Base-by-base conservation (phyloP, 345 rosid genomes). In the Populus deltoides region DNA sequence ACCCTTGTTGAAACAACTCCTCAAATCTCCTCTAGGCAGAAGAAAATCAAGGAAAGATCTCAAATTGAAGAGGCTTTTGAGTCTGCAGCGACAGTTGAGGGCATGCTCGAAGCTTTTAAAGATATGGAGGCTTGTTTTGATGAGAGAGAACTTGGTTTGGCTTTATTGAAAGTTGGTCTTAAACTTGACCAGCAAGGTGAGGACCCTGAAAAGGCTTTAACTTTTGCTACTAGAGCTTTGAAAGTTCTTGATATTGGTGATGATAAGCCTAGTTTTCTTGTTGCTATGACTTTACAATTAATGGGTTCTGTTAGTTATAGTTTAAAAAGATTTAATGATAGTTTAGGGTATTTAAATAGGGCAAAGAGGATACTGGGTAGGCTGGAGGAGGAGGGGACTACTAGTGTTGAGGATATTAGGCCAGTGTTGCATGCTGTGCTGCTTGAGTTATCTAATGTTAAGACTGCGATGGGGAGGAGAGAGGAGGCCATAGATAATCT, bases 131-230 rank as follows among this genome's bases (percentile, higher is more conserved):
- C 88, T 22, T 82, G 81, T 55, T 92, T 91, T 81, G 85, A 90
- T 25, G 97, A 88, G 72, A 84, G 83, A 74, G 98, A 89, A 77
- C 89, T 96, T 39, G 98, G 93, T 17, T 79, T 92, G 85, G 92
- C 97, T 24, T 87, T 90, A 11, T 65, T 96, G 81, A 93, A 93
- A 81, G 27, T 93, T 72, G 99, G 97, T 41, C 91, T 93, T 25
- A 91, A 91, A 83, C 94, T 96, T 81, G 94, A 96, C 72, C 93
- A 88, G 24, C 93, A 93, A 83, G 97, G 92, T 84, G 92, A 87
- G 71, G 91, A 91, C 88, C 97, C 97, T 53, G 85, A 88, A 81
- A 88, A 80, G 86, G 82, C 90, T 73, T 69, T 96, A 16, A 83
- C 85, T 80, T 92, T 87, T 78, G 97, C 94, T 53, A 77, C 76